A percentile compares a stretch with the other conserved stretches of the same genome.
These are phyloP conservation scores for Protomyces inundatus DNA, from an alignment of 1,139 yeast genomes.

Conservation along the genomic window DNA sequence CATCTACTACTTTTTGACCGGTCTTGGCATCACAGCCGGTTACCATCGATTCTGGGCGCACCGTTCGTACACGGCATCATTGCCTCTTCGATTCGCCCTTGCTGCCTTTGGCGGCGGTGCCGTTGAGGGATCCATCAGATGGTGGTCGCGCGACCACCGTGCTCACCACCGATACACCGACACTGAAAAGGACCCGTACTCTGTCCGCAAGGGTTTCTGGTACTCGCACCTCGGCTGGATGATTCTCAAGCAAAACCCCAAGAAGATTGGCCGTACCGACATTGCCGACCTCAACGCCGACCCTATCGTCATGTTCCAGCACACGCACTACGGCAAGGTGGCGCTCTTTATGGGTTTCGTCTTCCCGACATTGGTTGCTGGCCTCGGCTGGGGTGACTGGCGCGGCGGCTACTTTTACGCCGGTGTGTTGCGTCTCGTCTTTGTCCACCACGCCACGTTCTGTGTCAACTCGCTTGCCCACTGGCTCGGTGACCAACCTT, in stretches of 20 bases:
- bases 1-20: slow-evolving; percentile 62
- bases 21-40: slow-evolving; percentile 93
- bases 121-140: slow-evolving; percentile 92
- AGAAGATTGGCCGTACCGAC: slow-evolving; percentile 92
- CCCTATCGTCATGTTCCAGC: slow-evolving; percentile 88
- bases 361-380: slow-evolving; percentile 71
- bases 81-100: slow-evolving; percentile 64
- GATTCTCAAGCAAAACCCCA: slow-evolving; percentile 89
- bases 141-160: slow-evolving; percentile 99
- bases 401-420: slow-evolving; percentile 90
- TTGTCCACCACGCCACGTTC: slow-evolving; percentile 95
- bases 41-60: slow-evolving; percentile 87
- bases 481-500: slow-evolving; percentile 97
- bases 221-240: slow-evolving; percentile 97
- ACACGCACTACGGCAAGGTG: slow-evolving; percentile 72
- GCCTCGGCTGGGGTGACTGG: slow-evolving; percentile 80
- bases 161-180: slow-evolving; percentile 97
- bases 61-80: slow-evolving; percentile 71
- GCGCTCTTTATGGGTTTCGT: slow-evolving; percentile 65
- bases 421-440: slow-evolving; percentile 74
- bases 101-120: slow-evolving; percentile 93
- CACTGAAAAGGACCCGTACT: slow-evolving; percentile 94
- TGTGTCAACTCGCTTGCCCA: slow-evolving; percentile 98
- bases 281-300: slow-evolving; percentile 86
- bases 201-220: slow-evolving; percentile 94